These are phyloP conservation scores for Harrya chromipes DNA, from an alignment of 768 basidiomycete species.

Conservation along the genomic window DNA sequence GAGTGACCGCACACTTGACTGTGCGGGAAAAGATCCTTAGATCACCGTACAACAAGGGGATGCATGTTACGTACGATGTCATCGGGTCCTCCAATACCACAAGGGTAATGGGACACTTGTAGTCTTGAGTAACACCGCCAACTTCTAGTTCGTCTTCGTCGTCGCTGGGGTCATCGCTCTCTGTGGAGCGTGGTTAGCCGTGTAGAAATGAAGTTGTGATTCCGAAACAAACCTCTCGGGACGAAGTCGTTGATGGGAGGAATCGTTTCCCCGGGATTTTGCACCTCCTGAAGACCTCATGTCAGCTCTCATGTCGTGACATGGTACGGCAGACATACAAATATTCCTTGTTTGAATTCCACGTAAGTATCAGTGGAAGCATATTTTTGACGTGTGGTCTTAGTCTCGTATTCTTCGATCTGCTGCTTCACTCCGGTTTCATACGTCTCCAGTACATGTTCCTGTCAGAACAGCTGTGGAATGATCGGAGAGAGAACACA, in stretches of 20 bases:
- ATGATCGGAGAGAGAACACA: background rate
- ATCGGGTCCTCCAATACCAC: constrained; percentile 65
- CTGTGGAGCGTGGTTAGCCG: constrained; percentile 35
- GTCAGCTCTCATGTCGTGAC: constrained; percentile 5
- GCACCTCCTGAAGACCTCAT: constrained; percentile 50
- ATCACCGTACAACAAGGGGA: background rate
- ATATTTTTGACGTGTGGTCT: constrained; percentile 80
- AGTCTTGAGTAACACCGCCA: constrained; percentile 80
- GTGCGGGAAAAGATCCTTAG: constrained; percentile 3
- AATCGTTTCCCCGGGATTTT: constrained; percentile 63
- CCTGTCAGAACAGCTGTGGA: constrained; percentile 35
- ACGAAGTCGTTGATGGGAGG: constrained; percentile 77
- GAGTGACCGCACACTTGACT: constrained; percentile 77
- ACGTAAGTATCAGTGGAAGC: constrained; percentile 57
- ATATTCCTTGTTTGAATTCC: constrained; percentile 62
- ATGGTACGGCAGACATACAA: constrained; percentile 43
- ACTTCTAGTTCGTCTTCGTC: constrained; percentile 88
- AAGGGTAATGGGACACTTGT: constrained; percentile 81
- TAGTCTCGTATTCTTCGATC: constrained; percentile 47
- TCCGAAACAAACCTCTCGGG: constrained; percentile 52
- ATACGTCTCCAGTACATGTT: constrained; percentile 51
- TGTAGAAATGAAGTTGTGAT: too few relatives aligned
- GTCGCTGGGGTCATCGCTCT: constrained; percentile 77
- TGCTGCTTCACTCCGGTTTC: constrained; percentile 40
- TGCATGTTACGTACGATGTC: constrained; percentile 63